A percentile compares a stretch with the other conserved stretches of the same genome.
Conservation (phyloP, 177 flowering plant genomes). For the Vitis hybrid region DNA sequence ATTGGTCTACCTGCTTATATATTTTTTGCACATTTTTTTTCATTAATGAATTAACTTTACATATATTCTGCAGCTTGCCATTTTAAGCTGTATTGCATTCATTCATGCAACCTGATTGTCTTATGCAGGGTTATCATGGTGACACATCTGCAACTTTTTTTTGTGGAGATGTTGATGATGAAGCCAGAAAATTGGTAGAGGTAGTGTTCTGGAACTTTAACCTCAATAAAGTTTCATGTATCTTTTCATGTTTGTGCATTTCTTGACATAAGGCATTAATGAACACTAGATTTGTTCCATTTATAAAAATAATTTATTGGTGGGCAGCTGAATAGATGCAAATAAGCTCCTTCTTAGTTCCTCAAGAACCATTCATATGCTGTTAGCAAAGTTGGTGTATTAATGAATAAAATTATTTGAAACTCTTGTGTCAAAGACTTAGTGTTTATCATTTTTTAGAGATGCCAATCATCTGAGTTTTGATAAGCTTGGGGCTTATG, state of each 20-base stretch:
- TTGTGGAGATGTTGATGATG: constrained; percentile 85
- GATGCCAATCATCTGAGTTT: not conserved
- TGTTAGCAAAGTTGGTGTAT: no score
- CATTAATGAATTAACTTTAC: not conserved
- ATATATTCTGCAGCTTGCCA: not conserved
- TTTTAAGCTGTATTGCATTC: not conserved
- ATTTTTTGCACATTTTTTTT: not conserved
- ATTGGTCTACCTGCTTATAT: not conserved
- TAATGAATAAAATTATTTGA: no score
- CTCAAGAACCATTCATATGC: not conserved
- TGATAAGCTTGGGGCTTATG: not conserved
- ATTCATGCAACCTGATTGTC: constrained; percentile 5
- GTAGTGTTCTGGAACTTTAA: constrained; percentile 30
- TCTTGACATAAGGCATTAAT: no score
- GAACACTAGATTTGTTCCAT: no score
- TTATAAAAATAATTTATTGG: no score
- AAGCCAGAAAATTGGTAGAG: constrained; percentile 80
- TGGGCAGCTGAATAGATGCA: no score
- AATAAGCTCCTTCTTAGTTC: not conserved
- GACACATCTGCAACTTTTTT: constrained; percentile 93
- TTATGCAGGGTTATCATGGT: constrained; percentile 91
- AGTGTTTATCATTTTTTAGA: not conserved
- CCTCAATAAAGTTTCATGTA: not conserved
- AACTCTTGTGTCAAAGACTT: not conserved
- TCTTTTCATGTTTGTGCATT: not conserved